Evolutionary conservation across 2,329 filamentous ascomycete genomes (phyloP), one percentile per base, ranked within the genome.

Genomic region (Diaporthe sp.): DNA sequence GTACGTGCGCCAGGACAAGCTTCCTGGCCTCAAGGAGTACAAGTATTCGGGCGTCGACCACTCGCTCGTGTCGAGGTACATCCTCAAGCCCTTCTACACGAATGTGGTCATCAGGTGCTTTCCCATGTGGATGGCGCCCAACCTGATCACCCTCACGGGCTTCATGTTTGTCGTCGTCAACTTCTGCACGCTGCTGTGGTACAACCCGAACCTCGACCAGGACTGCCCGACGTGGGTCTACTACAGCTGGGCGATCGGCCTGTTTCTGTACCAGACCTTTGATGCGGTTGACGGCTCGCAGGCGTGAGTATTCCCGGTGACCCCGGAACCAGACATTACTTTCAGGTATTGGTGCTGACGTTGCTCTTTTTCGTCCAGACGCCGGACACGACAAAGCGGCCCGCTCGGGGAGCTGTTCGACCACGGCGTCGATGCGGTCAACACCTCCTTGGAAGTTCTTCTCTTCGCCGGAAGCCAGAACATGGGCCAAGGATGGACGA

Each of bases 191-290:
- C 85, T 99, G 84, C 89, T 99, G 74, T 98, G 95, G 94, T 99
- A 98, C 86, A 97, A 95, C 80, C 97, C 97, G n/a, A 94, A 91
- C 0, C 90, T 99, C 65, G 96, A 98, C 85, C 93, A 95, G 84
- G 95, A 99, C 84, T 98, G 96, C 83, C 97, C 97, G 13, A 83
- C 91, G 2, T 99, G 97, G 97, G 96, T 99, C 22, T 99, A 99
- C 87, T 94, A 93, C 79, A 94, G 92, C 81, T 99, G 96, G 94
- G 93, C 96, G 5, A 84, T 94, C 44, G 97, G 97, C 2, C 86
- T 99, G 79, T 98, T 98, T 84, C 84, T 98, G 71, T 99, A 99
- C 85, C 97, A 99, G 90, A 98, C 96, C 1, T 98, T 99, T 85
- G 97, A 99, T 85, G 97, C 96, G 2, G 95, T 98, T 37, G 97